Percentiles rank a stretch among this genome's conserved stretches.
Conservation (phyloP, 257 asterid genomes). For the Capsicum rhomboideum region DNA sequence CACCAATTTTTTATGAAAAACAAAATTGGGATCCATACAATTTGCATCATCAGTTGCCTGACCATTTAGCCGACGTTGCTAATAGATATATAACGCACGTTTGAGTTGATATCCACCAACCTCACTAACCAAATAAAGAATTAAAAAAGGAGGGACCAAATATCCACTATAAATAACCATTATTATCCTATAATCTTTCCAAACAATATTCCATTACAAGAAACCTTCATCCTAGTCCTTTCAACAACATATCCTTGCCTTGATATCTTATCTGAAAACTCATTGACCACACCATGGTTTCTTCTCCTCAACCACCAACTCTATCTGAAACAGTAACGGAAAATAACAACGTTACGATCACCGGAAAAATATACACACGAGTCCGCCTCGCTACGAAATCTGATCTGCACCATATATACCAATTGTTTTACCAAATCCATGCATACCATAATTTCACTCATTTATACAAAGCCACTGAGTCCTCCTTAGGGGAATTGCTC, state of each 20-base stretch:
- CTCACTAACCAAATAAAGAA: not conserved
- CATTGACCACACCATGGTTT: too few species aligned
- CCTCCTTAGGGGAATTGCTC: not conserved
- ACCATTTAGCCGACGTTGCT: too few species aligned
- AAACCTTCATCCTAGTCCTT: not conserved
- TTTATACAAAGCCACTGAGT: not conserved
- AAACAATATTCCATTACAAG: not conserved
- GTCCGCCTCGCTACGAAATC: not conserved
- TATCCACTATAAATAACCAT: not conserved
- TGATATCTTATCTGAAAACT: too few species aligned
- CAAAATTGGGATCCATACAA: too few species aligned
- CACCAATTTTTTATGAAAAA: too few species aligned
- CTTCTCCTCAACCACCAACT: not conserved
- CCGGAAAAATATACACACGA: not conserved
- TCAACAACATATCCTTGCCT: not conserved
- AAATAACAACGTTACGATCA: not conserved
- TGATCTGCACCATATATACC: not conserved
- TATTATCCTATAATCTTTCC: not conserved
- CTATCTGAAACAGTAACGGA: not conserved
- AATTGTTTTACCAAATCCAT: not conserved
- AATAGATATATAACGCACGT: too few species aligned
- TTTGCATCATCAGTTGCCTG: too few species aligned
- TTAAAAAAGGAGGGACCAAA: not conserved
- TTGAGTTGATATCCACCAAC: not conserved
- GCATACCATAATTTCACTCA: not conserved